These are phyloP conservation scores for Citrullus amarus DNA, from an alignment of 306 rosid genomes.

Conservation along the genomic window DNA sequence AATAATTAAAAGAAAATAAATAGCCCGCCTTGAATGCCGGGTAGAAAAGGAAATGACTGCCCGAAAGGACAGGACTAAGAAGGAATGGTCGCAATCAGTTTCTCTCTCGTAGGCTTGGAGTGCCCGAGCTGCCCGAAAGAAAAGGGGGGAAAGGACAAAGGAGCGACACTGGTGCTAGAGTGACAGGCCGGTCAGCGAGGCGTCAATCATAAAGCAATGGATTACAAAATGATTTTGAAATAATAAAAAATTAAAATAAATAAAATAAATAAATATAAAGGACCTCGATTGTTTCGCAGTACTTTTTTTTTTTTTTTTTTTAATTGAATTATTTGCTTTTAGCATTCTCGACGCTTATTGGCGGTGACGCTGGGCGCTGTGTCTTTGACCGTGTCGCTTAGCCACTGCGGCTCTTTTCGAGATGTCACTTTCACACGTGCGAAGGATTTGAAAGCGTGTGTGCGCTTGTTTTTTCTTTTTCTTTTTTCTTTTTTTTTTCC, in stretches of 20 bases:
- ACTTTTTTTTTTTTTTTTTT: not conserved
- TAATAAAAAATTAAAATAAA: not conserved
- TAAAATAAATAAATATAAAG: not conserved
- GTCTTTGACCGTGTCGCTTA: slow-evolving; percentile 26
- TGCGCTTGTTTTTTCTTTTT: not conserved
- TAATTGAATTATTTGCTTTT: not conserved
- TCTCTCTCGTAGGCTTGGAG: slow-evolving; percentile 5
- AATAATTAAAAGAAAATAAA: not conserved
- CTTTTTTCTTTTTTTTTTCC: not conserved
- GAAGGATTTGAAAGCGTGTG: slow-evolving; percentile 9
- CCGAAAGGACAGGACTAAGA: slow-evolving; percentile 19
- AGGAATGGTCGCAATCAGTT: slow-evolving; percentile 33
- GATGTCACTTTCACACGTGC: slow-evolving; percentile 35
- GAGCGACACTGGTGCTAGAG: not conserved
- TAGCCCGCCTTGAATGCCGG: slow-evolving; percentile 64
- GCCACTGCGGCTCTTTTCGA: slow-evolving; percentile 19
- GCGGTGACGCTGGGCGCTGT: slow-evolving; percentile 14
- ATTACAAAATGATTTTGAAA: slow-evolving; percentile 48
- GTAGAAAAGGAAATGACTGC: slow-evolving; percentile 48
- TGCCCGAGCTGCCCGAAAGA: slow-evolving; percentile 29
- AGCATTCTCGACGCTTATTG: not conserved
- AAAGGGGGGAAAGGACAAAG: slow-evolving; percentile 3
- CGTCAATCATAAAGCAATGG: slow-evolving; percentile 66
- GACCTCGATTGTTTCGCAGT: not conserved
- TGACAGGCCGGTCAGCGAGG: slow-evolving; percentile 31